A percentile compares a stretch with the other conserved stretches of the same genome.
Conservation (phyloP, 176 grass and related monocot species). For the Aechmea fasciata region DNA sequence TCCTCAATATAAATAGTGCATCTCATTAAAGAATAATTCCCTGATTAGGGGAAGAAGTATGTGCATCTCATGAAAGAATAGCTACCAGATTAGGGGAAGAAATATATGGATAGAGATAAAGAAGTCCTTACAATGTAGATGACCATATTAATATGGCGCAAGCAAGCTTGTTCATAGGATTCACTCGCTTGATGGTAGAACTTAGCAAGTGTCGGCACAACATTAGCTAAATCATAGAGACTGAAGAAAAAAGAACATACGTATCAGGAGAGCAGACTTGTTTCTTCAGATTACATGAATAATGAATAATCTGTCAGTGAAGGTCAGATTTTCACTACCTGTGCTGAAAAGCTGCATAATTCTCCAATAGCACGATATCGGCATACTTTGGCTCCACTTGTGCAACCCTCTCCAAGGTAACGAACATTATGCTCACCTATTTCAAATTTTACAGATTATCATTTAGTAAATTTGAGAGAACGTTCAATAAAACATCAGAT, state of each 20-base stretch:
- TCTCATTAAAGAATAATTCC: no score
- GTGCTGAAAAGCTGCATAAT: constrained; percentile 95
- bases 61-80: background rate
- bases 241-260: constrained; percentile 28
- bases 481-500: no score
- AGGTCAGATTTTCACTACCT: constrained; percentile 25
- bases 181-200: constrained; percentile 99
- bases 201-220: constrained; percentile 81
- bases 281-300: no score
- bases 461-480: background rate
- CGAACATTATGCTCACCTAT: constrained; percentile 91
- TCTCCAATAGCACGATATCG: constrained; percentile 88
- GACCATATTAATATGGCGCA: constrained; percentile 89
- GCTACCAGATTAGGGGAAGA: background rate
- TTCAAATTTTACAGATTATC: constrained; percentile 9
- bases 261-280: no score
- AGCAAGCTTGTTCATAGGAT: constrained; percentile 87
- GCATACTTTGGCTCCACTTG: constrained; percentile 81
- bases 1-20: no score
- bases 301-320: no score
- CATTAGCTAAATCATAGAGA: constrained; percentile 88
- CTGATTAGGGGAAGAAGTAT: no score
- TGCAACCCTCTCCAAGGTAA: constrained; percentile 80
- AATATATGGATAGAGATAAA: constrained; percentile 8
- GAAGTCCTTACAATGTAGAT: constrained; percentile 84